Conservation (phyloP, 306 rosid genomes). For the Senna siamea region DNA sequence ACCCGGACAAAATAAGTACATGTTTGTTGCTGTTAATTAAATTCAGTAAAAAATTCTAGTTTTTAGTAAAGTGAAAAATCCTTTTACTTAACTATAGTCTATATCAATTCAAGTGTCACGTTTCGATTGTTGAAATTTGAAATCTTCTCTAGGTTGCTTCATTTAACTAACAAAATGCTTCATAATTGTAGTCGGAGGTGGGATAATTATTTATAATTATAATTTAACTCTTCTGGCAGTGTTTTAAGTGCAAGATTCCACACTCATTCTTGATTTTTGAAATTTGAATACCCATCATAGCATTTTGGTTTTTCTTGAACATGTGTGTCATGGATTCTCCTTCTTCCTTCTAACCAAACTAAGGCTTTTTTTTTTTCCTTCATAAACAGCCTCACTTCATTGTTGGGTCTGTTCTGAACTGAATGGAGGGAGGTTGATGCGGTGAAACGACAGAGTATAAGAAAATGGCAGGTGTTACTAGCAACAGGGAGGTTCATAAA, state of each 20-base stretch:
- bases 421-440: too few species aligned
- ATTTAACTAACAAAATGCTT: background rate
- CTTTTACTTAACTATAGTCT: too few species aligned
- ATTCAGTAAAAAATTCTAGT: too few species aligned
- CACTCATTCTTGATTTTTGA: background rate
- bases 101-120: too few species aligned
- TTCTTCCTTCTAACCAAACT: too few species aligned
- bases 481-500: slow-evolving; percentile 35
- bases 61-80: too few species aligned
- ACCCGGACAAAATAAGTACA: background rate
- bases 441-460: slow-evolving; percentile 8
- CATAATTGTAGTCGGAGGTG: background rate
- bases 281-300: background rate
- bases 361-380: too few species aligned
- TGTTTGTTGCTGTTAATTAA: too few species aligned
- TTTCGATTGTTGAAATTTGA: background rate
- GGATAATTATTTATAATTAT: too few species aligned
- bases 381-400: background rate
- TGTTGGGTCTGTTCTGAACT: too few species aligned
- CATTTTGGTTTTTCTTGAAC: background rate
- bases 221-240: too few species aligned
- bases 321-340: background rate
- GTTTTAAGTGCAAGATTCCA: background rate
- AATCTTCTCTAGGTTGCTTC: background rate
- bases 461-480: slow-evolving; percentile 40